Base-by-base conservation (phyloP, 345 rosid species). In the Orychophragmus violaceus region DNA sequence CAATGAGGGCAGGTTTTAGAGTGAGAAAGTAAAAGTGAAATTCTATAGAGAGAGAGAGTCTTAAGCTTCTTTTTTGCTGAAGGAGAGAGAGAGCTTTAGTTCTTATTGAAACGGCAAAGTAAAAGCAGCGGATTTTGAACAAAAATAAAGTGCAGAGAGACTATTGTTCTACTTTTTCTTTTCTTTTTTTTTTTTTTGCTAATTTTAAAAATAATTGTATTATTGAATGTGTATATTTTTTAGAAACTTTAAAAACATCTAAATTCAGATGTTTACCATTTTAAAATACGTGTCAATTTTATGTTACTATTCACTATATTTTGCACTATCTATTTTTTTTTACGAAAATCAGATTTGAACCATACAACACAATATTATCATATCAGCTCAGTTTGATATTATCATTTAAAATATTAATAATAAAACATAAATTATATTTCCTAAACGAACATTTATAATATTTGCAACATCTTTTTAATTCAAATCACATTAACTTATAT, bases 101-200 rank as follows among this genome's bases (percentile, higher is more conserved):
- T 82, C 80, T 85, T 72, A 71, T 78, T 69, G 71, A 78, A 80
- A 82, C 91, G 77, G 77, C 82, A 78, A 84, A 81, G 88, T 68
- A 21, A 73, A 73, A 73, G 69, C 58, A 45, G 59, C 56, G 5
- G 42, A 24, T 64, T 62, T 71, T 71, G 70, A 71, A 71, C 35
- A 36, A 57, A 49, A 9, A 16, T 55, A 71, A 71, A 71, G 76
- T 63, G 70, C 63, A 45, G 32, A 42, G 46, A 71, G 28, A 70
- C 44, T 39, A 3, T 70, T 52, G 28, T 42, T 52, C 37, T 16
- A 39, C 10, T 14, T 24, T 23, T 30, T 35, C 4, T 2, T 35
- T 32, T 32, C 35, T 32, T 32, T 32, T 11, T 32, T 3, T 9
- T 57, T 30, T 32, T 11, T 6, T 33, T 6, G 2, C 48, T 44